phyloP scores from a whole-genome alignment of 768 basidiomycete species.

The Hydnum rufescens region DNA sequence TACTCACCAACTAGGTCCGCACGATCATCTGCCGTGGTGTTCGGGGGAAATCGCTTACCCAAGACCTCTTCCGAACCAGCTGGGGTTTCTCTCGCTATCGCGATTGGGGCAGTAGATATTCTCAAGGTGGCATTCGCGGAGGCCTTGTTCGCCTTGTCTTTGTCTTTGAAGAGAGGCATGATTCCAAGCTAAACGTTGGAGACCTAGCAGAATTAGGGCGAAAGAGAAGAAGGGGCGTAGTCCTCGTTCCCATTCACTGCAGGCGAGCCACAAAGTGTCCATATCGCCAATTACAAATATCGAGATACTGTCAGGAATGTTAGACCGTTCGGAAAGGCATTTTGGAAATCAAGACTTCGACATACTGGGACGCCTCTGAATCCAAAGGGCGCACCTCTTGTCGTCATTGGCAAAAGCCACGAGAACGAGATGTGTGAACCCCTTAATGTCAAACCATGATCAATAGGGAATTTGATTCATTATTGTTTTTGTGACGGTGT shows the following conservation, averaged over 20 bases:
- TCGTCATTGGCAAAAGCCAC: neutral
- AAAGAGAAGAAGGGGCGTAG: neutral
- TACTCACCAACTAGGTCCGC: neutral
- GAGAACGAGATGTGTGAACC: neutral
- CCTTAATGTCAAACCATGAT: no score
- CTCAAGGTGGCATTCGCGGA: neutral
- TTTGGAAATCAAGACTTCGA: neutral
- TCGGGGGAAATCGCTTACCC: neutral
- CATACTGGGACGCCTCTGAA: neutral
- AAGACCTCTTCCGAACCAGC: neutral
- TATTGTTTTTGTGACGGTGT: no score
- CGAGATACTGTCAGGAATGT: neutral
- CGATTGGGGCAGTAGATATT: neutral
- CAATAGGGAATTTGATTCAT: no score
- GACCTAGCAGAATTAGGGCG: neutral
- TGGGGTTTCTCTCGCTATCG: no score
- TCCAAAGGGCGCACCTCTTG: no score
- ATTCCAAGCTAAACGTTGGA: neutral
- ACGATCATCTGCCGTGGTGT: neutral
- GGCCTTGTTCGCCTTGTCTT: neutral
- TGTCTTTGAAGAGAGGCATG: neutral
- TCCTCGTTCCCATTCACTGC: neutral
- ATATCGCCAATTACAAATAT: neutral
- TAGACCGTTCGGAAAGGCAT: neutral
- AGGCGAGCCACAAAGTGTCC: no score